Evolutionary conservation across 2,329 filamentous ascomycete species (phyloP).

Genomic region (Anisogramma anomala): DNA sequence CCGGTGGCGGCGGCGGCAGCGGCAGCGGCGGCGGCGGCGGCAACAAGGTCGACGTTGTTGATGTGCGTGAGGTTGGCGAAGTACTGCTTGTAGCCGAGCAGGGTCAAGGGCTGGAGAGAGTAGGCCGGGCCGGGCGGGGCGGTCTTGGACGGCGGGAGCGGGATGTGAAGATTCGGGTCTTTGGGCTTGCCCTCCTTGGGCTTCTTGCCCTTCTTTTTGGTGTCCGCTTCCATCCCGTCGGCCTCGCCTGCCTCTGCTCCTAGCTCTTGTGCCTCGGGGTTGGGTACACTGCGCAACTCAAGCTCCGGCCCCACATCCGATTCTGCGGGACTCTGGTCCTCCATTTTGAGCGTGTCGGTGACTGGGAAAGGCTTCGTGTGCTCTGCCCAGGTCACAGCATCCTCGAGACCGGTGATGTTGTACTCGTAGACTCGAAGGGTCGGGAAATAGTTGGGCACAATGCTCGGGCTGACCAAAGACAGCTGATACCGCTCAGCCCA

Average conservation of each 20-base stretch:
- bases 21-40: no score
- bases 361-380: constrained; percentile 14
- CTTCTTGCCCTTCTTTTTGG: constrained; percentile 33
- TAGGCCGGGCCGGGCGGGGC: constrained; percentile 80
- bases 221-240: constrained; percentile 24
- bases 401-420: constrained; percentile 70
- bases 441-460: constrained; percentile 89
- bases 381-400: constrained; percentile 36
- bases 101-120: constrained; percentile 67
- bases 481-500: constrained; percentile 80
- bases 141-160: constrained; percentile 59
- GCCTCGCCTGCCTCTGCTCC: constrained; percentile 23
- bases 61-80: constrained; percentile 87
- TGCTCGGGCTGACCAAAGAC: constrained; percentile 68
- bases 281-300: constrained; percentile 18
- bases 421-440: constrained; percentile 87
- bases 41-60: constrained; percentile 42
- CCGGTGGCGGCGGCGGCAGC: no score
- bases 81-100: constrained; percentile 78
- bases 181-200: constrained; percentile 31
- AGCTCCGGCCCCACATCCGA: constrained; percentile 6
- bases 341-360: not conserved
- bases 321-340: constrained; percentile 16
- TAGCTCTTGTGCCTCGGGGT: constrained; percentile 10
- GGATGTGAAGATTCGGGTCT: constrained; percentile 52